A percentile compares a stretch with the other conserved stretches of the same genome.
These are phyloP conservation scores for Hortaea sp. DNA, from an alignment of 2,329 filamentous ascomycete genomes.

Conservation along the genomic window DNA sequence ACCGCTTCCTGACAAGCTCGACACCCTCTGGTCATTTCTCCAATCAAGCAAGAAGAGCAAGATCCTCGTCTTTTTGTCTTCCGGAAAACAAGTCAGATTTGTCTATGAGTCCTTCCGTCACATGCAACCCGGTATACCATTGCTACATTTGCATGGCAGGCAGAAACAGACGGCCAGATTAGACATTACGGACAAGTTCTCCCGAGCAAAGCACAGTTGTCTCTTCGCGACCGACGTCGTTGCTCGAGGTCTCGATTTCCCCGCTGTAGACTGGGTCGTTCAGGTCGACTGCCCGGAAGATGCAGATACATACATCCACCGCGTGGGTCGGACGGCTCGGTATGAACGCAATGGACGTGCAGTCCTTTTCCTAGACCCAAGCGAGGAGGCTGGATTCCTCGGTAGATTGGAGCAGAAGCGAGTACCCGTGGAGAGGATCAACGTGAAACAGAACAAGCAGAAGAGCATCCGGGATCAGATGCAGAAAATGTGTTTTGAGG, in stretches of 20 bases:
- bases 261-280: conserved; percentile 96
- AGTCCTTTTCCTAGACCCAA: conserved; percentile 84
- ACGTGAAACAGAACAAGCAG: conserved; percentile 81
- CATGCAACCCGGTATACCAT: conserved; percentile 83
- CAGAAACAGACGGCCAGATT: conserved; percentile 85
- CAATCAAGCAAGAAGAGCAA: conserved; percentile 85
- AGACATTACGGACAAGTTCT: conserved; percentile 79
- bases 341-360: conserved; percentile 82
- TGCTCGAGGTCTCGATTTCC: conserved; percentile 88
- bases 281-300: conserved; percentile 96
- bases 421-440: conserved; percentile 77
- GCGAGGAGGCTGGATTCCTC: conserved; percentile 86
- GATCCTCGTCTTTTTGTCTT: conserved; percentile 90
- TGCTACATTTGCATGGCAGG: conserved; percentile 85
- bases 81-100: conserved; percentile 92
- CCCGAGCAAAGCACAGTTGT: conserved; percentile 69
- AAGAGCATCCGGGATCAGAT: conserved; percentile 73
- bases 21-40: conserved; percentile 88
- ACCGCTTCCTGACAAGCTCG: conserved; percentile 76
- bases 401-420: conserved; percentile 78
- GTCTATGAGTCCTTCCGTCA: conserved; percentile 89
- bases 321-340: conserved; percentile 86
- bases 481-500: conserved; percentile 92
- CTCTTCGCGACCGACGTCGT: conserved; percentile 94
- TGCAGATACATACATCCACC: conserved; percentile 93